Conservation (phyloP, 345 rosid genomes). For the Angophora floribunda region DNA sequence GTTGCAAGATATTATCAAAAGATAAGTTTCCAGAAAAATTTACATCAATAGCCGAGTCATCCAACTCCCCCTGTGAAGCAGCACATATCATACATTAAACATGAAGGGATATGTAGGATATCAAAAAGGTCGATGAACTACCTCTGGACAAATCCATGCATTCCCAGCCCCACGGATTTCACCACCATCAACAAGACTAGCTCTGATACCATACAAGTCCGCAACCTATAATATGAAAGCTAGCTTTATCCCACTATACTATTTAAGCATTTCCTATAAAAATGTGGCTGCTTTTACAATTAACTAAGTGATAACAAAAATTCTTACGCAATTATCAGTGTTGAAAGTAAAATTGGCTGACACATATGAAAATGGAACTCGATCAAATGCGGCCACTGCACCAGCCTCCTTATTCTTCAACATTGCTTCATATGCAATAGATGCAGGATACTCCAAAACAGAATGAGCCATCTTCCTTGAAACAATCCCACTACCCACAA, state of each 20-base stretch:
- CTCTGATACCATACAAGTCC: constrained; percentile 95
- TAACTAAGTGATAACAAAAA: not conserved
- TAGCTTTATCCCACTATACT: not conserved
- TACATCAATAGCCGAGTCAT: constrained; percentile 82
- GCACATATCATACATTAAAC: constrained; percentile 6
- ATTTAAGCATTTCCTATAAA: not conserved
- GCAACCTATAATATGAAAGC: constrained; percentile 54
- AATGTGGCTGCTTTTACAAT: not conserved
- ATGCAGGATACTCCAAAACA: constrained; percentile 50
- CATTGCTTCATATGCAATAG: constrained; percentile 81
- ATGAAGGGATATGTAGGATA: not conserved
- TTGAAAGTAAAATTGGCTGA: constrained; percentile 96
- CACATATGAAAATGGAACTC: constrained; percentile 90
- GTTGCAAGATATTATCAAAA: constrained; percentile 66
- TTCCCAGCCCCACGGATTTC: constrained; percentile 99
- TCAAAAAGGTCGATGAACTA: constrained; percentile 10
- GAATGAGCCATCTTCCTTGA: constrained; percentile 76
- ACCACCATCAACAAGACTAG: constrained; percentile 97
- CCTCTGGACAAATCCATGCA: constrained; percentile 99
- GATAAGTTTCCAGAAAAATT: constrained; percentile 85
- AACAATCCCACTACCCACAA: constrained; percentile 97
- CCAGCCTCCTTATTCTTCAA: constrained; percentile 91
- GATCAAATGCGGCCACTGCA: constrained; percentile 98
- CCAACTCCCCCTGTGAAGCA: constrained; percentile 74
- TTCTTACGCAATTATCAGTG: constrained; percentile 85